Evolutionary conservation across 179 eudicot species (phyloP).

Genomic region (Drosera spatulata): DNA sequence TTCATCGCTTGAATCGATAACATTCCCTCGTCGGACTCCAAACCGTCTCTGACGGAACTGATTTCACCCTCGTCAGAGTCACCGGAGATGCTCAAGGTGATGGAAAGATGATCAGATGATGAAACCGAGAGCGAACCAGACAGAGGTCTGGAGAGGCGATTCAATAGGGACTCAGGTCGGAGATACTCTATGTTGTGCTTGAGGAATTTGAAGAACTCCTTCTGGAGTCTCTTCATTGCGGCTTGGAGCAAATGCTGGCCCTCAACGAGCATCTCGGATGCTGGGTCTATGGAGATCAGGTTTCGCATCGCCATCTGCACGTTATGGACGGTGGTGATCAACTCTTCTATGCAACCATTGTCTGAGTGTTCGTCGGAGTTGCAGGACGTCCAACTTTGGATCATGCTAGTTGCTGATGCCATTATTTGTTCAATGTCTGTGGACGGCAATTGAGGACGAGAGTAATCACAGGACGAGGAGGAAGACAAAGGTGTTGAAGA

Average conservation of each 20-base stretch:
- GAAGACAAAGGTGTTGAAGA: no score
- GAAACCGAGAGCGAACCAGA: no score
- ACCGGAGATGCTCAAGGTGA: no score
- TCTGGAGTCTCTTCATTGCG: conserved; percentile 33
- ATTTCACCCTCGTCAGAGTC: no score
- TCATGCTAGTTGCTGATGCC: no score
- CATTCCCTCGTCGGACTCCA: not conserved
- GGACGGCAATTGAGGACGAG: no score
- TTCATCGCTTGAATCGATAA: conserved; percentile 11
- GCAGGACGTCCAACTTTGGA: no score
- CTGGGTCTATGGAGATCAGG: conserved; percentile 6
- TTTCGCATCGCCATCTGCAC: conserved; percentile 25
- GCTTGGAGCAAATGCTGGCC: conserved; percentile 29
- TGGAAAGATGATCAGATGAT: no score
- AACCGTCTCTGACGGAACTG: not conserved
- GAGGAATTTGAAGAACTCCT: conserved; percentile 26
- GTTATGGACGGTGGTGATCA: conserved; percentile 15
- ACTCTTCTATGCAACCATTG: not conserved
- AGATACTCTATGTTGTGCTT: conserved; percentile 15
- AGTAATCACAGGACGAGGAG: no score
- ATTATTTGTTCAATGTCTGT: no score
- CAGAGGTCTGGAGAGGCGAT: no score
- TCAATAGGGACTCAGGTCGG: conserved; percentile 27
- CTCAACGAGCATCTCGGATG: conserved; percentile 17
- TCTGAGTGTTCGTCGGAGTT: no score